Evolutionary conservation across 2,329 filamentous ascomycete species (phyloP).

Genomic region (Pestalotiopsis sp.): DNA sequence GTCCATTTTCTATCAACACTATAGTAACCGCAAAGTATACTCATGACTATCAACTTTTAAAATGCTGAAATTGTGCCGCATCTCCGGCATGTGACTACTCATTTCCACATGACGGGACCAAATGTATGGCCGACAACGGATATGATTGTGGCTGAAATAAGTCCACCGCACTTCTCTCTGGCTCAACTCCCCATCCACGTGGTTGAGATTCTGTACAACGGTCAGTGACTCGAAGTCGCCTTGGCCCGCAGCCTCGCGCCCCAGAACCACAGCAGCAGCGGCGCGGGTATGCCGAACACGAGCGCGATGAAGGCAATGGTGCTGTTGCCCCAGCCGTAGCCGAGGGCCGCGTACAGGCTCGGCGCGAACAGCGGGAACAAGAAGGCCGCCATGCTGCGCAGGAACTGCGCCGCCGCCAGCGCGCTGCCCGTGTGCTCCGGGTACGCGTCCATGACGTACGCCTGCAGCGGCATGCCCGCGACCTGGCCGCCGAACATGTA

Average conservation of each 20-base stretch:
- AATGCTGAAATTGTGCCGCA: not conserved
- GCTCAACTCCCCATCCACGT: no score
- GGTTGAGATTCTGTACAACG: not conserved
- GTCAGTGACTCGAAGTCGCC: slow-evolving; percentile 21
- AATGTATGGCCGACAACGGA: not conserved
- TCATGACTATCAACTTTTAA: not conserved
- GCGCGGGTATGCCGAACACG: slow-evolving; percentile 42
- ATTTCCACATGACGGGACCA: not conserved
- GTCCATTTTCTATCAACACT: not conserved
- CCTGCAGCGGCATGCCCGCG: slow-evolving; percentile 30
- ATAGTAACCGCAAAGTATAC: not conserved
- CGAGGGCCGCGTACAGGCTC: slow-evolving; percentile 37
- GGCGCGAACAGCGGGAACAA: slow-evolving; percentile 53
- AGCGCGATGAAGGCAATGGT: slow-evolving; percentile 46
- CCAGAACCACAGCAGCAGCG: slow-evolving; percentile 47
- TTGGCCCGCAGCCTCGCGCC: slow-evolving; percentile 37
- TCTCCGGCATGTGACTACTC: not conserved
- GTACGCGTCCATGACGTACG: slow-evolving; percentile 49
- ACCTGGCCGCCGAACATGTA: slow-evolving; percentile 35
- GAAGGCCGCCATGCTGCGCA: slow-evolving; percentile 48
- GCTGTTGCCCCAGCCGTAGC: slow-evolving; percentile 45
- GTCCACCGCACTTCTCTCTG: not conserved
- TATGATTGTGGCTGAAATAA: not conserved
- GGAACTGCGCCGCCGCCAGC: slow-evolving; percentile 47
- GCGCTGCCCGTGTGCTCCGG: slow-evolving; percentile 49